These are phyloP conservation scores for Cadophora malorum DNA, from an alignment of 2,329 filamentous ascomycete species.

Conservation along the genomic window DNA sequence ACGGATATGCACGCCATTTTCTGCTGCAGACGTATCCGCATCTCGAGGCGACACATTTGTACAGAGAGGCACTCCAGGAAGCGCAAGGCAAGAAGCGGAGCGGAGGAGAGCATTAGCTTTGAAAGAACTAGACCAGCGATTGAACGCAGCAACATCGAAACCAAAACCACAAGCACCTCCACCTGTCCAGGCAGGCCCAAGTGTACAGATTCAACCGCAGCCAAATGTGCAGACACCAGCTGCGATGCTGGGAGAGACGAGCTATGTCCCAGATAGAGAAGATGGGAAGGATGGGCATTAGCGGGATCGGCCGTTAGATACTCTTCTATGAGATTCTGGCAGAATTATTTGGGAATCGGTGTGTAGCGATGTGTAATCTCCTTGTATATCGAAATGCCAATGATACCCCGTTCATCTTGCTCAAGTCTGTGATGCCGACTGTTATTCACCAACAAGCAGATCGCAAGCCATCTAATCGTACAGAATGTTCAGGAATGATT, in stretches of 20 bases:
- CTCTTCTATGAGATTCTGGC: not conserved
- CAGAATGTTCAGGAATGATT: not conserved
- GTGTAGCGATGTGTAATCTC: conserved; percentile 13
- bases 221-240: conserved; percentile 60
- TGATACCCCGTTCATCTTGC: conserved; percentile 2
- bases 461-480: not conserved
- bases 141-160: conserved; percentile 76
- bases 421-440: not conserved
- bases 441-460: not conserved
- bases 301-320: not conserved
- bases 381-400: conserved; percentile 15
- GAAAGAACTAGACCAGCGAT: conserved; percentile 87
- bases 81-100: conserved; percentile 89
- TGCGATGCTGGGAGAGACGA: conserved; percentile 71
- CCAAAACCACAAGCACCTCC: conserved; percentile 51
- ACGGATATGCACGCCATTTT: conserved; percentile 84
- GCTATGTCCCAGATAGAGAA: conserved; percentile 70
- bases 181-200: conserved; percentile 54
- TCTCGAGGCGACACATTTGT: conserved; percentile 70
- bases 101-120: conserved; percentile 86
- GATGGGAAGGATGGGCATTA: conserved; percentile 34
- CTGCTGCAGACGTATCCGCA: conserved; percentile 77
- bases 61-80: conserved; percentile 63
- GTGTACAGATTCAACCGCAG: conserved; percentile 63
- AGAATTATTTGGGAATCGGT: not conserved